Evolutionary conservation across 2,329 filamentous ascomycete species (phyloP).

Genomic region (Xylaria sp.): DNA sequence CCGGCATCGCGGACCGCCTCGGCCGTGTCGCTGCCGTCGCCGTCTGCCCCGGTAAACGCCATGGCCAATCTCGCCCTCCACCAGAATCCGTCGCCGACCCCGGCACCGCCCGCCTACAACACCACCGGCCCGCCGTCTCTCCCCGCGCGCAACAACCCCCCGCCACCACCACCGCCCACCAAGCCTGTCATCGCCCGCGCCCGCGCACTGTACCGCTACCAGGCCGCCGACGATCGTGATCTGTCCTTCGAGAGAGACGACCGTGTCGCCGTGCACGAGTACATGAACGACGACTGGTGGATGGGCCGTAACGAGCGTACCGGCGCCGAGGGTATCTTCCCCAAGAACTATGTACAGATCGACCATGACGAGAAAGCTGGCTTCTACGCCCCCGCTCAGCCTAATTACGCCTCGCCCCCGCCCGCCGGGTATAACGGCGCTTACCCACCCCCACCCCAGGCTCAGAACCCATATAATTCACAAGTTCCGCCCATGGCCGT

Average conservation of each 20-base stretch:
- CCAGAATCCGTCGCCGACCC: constrained; percentile 49
- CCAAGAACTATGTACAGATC: constrained; percentile 84
- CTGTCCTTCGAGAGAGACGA: constrained; percentile 84
- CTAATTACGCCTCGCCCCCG: constrained; percentile 45
- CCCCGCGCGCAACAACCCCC: constrained; percentile 49
- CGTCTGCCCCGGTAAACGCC: constrained; percentile 47
- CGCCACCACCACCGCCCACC: constrained; percentile 55
- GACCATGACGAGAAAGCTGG: constrained; percentile 65
- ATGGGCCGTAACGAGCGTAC: constrained; percentile 87
- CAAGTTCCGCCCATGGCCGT: constrained; percentile 81
- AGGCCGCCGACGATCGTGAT: constrained; percentile 81
- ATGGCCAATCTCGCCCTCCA: constrained; percentile 56
- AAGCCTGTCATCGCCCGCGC: constrained; percentile 76
- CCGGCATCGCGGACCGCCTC: constrained; percentile 50
- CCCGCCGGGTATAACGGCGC: constrained; percentile 49
- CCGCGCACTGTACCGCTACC: constrained; percentile 85
- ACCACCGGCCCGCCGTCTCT: constrained; percentile 55
- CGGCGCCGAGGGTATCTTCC: constrained; percentile 90
- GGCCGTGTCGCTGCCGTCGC: constrained; percentile 46
- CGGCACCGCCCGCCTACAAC: constrained; percentile 63
- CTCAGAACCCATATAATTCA: constrained; percentile 71
- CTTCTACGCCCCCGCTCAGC: constrained; percentile 45
- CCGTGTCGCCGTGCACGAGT: constrained; percentile 81
- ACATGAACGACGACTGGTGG: constrained; percentile 99
- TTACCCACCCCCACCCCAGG: constrained; percentile 55